Base-by-base conservation (phyloP, 2,329 filamentous ascomycete genomes). In the Penicillium expansum region DNA sequence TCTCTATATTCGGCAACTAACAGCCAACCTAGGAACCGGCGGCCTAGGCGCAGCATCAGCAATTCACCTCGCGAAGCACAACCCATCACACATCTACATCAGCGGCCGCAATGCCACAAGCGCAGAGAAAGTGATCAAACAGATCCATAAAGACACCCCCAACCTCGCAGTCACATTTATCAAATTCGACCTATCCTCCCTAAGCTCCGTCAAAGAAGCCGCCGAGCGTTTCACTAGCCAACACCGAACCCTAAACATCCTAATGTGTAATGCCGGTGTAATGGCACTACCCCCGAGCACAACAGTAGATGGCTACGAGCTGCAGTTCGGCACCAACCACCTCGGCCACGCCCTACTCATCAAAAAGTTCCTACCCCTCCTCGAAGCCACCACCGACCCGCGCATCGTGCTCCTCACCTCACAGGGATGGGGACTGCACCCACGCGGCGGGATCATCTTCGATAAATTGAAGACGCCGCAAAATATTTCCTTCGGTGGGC, bases 291-390 rank as follows among this genome's bases (percentile, higher is more conserved):
- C 76, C 4, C 67, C 74, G 0, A 70, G 57, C 2, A 60, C 75
- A 9, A 79, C 77, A 5, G 63, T 67, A 27, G 76, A 82, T 18
- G 79, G 79, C 14, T 82, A 80, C 56, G 81, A 83, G 62, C 60
- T 77, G 10, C 76, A 81, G 57, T 80, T 82, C 56, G 79, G 75
- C 1, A 79, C 74, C 2, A 83, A 83, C 55, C 78, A 82, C 62
- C 61, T 82, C 38, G 79, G 79, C 16, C 79, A 82, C 51, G 77
- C 79, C 5, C 71, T 79, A 3, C 68, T 82, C 13, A 67, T 75
- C n/a, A 69, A 75, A 54, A 67, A 73, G 3, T 62, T 80, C 10
- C 54, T 75, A 2, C 74, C 73, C 13, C 24, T 58, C 6, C 55
- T 62, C 7, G 16, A 56, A 27, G 38, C 22, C 14, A 24, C 50